Evolutionary conservation across 805 yeast species (phyloP).

Genomic region (Hanseniaspora nectarophila): DNA sequence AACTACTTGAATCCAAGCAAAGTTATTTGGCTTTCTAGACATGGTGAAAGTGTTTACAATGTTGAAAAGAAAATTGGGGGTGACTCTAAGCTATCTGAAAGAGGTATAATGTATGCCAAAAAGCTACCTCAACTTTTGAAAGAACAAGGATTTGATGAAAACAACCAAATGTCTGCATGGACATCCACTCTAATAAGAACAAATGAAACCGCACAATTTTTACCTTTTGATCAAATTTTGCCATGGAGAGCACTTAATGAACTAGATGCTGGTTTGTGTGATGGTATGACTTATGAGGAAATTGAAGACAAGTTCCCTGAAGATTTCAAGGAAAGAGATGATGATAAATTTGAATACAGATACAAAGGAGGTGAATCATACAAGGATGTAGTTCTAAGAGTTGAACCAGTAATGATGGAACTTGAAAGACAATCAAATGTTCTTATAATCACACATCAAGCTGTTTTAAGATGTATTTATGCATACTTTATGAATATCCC

Average conservation of each 20-base stretch:
- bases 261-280: conserved; percentile 94
- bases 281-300: conserved; percentile 92
- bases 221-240: conserved; percentile 62
- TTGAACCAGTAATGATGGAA: conserved; percentile 98
- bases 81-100: conserved; percentile 69
- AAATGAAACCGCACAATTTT: conserved; percentile 75
- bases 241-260: conserved; percentile 97
- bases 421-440: conserved; percentile 94
- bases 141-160: conserved; percentile 40
- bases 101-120: conserved; percentile 74
- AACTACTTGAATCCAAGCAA: conserved; percentile 69
- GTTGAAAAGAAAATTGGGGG: conserved; percentile 94
- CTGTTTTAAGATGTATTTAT: conserved; percentile 88
- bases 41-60: conserved; percentile 88
- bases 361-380: conserved; percentile 97
- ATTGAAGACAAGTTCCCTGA: conserved; percentile 77
- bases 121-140: conserved; percentile 68
- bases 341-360: conserved; percentile 86
- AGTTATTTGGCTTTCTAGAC: conserved; percentile 85
- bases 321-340: conserved; percentile 91
- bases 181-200: conserved; percentile 86
- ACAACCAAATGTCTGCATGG: conserved; percentile 69
- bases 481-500: conserved; percentile 98
- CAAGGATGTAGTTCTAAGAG: conserved; percentile 83
- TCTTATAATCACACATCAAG: conserved; percentile 92